Conservation (phyloP, 345 rosid genomes). For the Brassica rapa region DNA sequence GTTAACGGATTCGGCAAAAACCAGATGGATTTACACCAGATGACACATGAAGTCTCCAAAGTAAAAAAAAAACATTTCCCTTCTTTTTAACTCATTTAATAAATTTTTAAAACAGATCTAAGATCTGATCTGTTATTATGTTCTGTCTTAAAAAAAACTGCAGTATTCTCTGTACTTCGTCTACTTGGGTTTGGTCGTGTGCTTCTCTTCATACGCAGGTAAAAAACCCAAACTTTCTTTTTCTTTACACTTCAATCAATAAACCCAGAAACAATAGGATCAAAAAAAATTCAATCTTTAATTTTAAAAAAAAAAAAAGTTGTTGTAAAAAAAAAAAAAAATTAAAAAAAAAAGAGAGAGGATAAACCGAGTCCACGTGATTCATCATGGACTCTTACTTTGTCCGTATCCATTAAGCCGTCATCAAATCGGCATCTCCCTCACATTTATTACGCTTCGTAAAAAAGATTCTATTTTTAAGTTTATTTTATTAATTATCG, state of each 20-base stretch:
- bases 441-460: conserved; percentile 31
- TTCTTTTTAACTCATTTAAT: neutral
- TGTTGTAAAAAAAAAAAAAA: too few relatives aligned
- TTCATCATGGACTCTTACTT: conserved; percentile 43
- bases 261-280: conserved; percentile 10
- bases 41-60: conserved; percentile 95
- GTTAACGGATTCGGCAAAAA: conserved; percentile 97
- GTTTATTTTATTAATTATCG: neutral
- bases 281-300: neutral
- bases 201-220: conserved; percentile 99
- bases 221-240: neutral
- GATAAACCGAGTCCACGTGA: conserved; percentile 58
- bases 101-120: conserved; percentile 43
- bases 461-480: neutral
- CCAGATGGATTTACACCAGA: conserved; percentile 80
- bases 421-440: conserved; percentile 37
- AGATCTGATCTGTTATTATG: conserved; percentile 39
- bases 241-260: neutral
- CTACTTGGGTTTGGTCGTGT: conserved; percentile 92
- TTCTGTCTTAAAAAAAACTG: conserved; percentile 32
- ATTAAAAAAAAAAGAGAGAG: neutral
- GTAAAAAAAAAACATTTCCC: conserved; percentile 34
- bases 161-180: conserved; percentile 97
- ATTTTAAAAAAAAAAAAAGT: neutral
- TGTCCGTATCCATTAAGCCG: conserved; percentile 41